Evolutionary conservation across 2,329 filamentous ascomycete species (phyloP).

Genomic region (Cladosporium oxysporum): DNA sequence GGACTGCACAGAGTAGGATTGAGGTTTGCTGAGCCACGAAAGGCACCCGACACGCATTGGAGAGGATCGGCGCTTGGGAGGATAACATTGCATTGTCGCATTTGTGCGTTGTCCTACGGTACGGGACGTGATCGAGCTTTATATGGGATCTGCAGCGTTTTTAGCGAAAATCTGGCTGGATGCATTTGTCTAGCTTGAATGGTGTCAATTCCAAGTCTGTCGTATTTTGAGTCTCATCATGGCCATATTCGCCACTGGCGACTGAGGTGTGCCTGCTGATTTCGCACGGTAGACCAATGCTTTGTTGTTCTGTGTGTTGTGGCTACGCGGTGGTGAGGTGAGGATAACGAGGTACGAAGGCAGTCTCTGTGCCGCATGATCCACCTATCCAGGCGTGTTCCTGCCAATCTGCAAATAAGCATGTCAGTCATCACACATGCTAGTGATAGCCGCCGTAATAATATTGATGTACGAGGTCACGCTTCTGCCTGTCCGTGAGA

Average conservation of each 20-base stretch:
- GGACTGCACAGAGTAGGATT: conserved; percentile 21
- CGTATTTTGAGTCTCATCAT: neutral
- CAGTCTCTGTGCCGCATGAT: neutral
- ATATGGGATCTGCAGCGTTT: conserved; percentile 5
- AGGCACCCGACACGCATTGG: neutral
- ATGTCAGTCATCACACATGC: neutral
- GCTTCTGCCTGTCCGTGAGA: neutral
- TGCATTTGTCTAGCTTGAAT: neutral
- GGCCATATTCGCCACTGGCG: neutral
- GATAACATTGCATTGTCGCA: conserved; percentile 1
- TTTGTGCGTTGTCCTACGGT: neutral
- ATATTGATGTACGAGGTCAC: neutral
- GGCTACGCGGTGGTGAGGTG: neutral
- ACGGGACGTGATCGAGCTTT: conserved; percentile 1
- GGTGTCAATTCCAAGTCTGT: neutral
- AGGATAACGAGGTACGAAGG: neutral
- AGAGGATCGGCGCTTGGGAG: neutral
- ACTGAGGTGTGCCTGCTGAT: neutral
- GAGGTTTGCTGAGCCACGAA: neutral
- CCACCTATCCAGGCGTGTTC: neutral
- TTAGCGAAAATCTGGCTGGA: conserved; percentile 6
- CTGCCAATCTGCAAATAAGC: neutral
- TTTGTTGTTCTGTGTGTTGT: neutral
- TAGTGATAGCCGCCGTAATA: neutral
- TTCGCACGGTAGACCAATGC: neutral